Evolutionary conservation across 345 rosid genomes (phyloP), one percentile per base, ranked within the genome.

Genomic region (Viola odorata): DNA sequence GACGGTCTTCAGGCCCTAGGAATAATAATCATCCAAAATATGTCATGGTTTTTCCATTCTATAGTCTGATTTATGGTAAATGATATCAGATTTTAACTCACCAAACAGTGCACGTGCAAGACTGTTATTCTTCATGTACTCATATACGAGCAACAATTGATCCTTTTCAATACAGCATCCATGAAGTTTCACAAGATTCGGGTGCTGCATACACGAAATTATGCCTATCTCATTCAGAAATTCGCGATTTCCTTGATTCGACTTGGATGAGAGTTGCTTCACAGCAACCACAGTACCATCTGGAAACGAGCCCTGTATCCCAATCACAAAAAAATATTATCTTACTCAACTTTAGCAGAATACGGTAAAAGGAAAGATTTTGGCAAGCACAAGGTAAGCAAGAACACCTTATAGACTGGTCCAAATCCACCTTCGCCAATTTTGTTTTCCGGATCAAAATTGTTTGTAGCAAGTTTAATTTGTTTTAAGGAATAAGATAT

Each of bases 361-460:
- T 10, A 9, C n/a, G 0, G 13, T 5, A 47, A n/a, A 11, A n/a
- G 0, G 2, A 47, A 47, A 47, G 10, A 47, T 9, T 7, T 47
- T 32, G 13, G n/a, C n/a, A n/a, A 47, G 50, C 13, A 32, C 5
- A 0, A 40, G 10, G 8, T 50, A 15, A 9, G 50, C 13, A 7
- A 47, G 32, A 8, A 32, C 75, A 82, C 90, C 86, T 80, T 85
- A 71, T 68, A 80, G 0, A 85, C 90, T 44, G 90, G 62, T 71
- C 90, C 87, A 37, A 85, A 85, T 65, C 87, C 87, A 55, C 90
- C 90, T 73, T 80, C 90, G 51, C 90, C 90, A 3, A 85, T 73
- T 71, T 85, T 85, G 70, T 85, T 82, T 53, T 11, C 42, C 41
- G 77, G 41, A 60, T 70, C 77, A 62, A 85, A 85, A 62, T 85